Conservation (phyloP, 2,329 filamentous ascomycete genomes). For the Aspergillus udagawae region DNA sequence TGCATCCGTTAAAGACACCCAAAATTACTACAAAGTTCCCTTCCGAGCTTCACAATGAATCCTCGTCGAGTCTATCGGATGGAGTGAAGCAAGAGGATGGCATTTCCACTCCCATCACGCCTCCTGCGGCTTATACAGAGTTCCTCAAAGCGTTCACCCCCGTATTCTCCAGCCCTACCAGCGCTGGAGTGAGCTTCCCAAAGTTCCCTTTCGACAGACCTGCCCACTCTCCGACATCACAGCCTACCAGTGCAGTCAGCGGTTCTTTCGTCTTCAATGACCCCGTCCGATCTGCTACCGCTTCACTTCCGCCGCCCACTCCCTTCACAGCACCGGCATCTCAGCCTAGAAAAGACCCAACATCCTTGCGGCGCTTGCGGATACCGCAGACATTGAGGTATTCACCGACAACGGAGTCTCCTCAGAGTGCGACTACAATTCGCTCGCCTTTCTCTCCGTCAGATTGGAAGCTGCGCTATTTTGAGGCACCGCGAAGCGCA, state of each 20-base stretch:
- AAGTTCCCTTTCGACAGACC: slow-evolving; percentile 33
- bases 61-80: slow-evolving; percentile 48
- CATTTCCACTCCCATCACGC: slow-evolving; percentile 81
- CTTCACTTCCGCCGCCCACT: slow-evolving; percentile 57
- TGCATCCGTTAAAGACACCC: slow-evolving; percentile 43
- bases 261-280: slow-evolving; percentile 51
- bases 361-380: slow-evolving; percentile 58
- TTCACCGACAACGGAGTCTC: slow-evolving; percentile 64
- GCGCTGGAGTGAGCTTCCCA: slow-evolving; percentile 52
- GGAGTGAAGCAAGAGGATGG: slow-evolving; percentile 67
- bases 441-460: slow-evolving; percentile 78
- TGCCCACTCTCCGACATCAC: slow-evolving; percentile 32
- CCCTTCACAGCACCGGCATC: slow-evolving; percentile 56
- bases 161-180: slow-evolving; percentile 64
- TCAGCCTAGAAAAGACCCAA: slow-evolving; percentile 52
- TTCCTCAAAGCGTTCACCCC: slow-evolving; percentile 80
- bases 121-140: slow-evolving; percentile 84
- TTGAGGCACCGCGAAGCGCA: slow-evolving; percentile 58
- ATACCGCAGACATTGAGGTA: slow-evolving; percentile 72
- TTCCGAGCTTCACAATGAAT: slow-evolving; percentile 58
- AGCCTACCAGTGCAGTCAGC: slow-evolving; percentile 38
- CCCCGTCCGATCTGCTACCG: slow-evolving; percentile 52
- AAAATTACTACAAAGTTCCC: slow-evolving; percentile 43
- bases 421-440: slow-evolving; percentile 57
- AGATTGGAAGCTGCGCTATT: slow-evolving; percentile 69